Conservation (phyloP, 805 yeast species). For the Cyberlindnera americana region DNA sequence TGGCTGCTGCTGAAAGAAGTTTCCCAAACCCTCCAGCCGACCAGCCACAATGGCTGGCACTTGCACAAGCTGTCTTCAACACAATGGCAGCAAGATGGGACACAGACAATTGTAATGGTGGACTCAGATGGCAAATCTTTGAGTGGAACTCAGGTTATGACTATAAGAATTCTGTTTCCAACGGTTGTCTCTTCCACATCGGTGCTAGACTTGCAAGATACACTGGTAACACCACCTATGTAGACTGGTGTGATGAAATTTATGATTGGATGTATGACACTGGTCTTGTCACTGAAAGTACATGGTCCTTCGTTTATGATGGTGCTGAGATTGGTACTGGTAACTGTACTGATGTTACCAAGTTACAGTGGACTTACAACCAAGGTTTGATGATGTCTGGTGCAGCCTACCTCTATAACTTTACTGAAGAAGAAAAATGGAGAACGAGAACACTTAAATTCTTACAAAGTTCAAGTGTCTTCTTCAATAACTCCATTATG, state of each 20-base stretch:
- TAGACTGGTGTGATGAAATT: slow-evolving; percentile 68
- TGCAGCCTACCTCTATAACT: slow-evolving; percentile 62
- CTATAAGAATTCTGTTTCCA: slow-evolving; percentile 85
- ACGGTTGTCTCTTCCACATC: slow-evolving; percentile 74
- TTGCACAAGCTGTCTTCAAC: slow-evolving; percentile 83
- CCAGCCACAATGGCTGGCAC: slow-evolving; percentile 67
- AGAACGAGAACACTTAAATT: slow-evolving; percentile 46
- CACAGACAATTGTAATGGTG: slow-evolving; percentile 57
- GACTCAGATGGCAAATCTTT: slow-evolving; percentile 90
- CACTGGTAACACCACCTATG: slow-evolving; percentile 67
- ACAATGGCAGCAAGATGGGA: slow-evolving; percentile 87
- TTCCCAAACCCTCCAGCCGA: slow-evolving; percentile 64
- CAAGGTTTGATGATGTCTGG: slow-evolving; percentile 69
- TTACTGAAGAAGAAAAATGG: slow-evolving; percentile 59
- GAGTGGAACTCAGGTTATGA: slow-evolving; percentile 85
- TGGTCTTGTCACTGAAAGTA: slow-evolving; percentile 39
- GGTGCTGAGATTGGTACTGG: slow-evolving; percentile 45
- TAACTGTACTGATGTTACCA: slow-evolving; percentile 50
- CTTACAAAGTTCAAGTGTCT: slow-evolving; percentile 47
- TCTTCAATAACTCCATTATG: slow-evolving; percentile 55
- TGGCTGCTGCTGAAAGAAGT: slow-evolving; percentile 82
- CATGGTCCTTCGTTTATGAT: slow-evolving; percentile 51
- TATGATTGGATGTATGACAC: slow-evolving; percentile 68
- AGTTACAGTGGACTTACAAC: slow-evolving; percentile 71
- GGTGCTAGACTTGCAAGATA: slow-evolving; percentile 83